Base-by-base conservation (phyloP, 1,284 basidiomycete genomes). In the Irpex sp. region DNA sequence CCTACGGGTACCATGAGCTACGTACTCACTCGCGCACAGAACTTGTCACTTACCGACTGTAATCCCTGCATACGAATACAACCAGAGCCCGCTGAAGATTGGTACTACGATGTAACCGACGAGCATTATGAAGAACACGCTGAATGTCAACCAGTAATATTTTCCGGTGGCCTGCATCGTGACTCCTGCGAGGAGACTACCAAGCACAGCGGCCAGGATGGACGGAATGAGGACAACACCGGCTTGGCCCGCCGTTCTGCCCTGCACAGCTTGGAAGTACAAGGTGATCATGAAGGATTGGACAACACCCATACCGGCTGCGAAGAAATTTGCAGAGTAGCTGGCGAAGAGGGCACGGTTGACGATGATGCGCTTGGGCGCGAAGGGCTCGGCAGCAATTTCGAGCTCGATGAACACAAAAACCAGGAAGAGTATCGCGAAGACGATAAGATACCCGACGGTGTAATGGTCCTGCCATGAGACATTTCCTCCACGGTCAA, bases 261-360 rank as follows among this genome's bases (percentile, higher is more conserved):
- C 75, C 44, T 73, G 73, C 4, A 85, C 84, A 1, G 84, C 86
- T 71, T 88, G 86, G 52, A 85, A 72, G 68, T 85, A 88, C 17
- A 88, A 71, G 5, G 85, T 77, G 1, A 84, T 67, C 58, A 85
- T 79, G 75, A 85, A 88, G n/a, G 86, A 63, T 66, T 81, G 72
- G 47, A 76, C 74, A 64, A 85, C 76, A 1, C 70, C 73, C 1
- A 80, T 72, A 1, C 79, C 83, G 17, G 84, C 75, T 2, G 78
- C 77, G 68, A 87, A 85, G 68, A 87, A 79, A 74, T 87, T 87
- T 70, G 81, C 79, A n/a, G 85, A 67, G 71, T 85, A 87, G 54
- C 78, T 79, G 21, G 83, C 82, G 36, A 86, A 72, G 15, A 88
- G 77, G 5, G 81, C 73, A 5, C 73, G 75, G 68, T 83, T 80